Evolutionary conservation across 805 yeast species (phyloP).

Genomic region (Kodamaea kaohsiungensis): DNA sequence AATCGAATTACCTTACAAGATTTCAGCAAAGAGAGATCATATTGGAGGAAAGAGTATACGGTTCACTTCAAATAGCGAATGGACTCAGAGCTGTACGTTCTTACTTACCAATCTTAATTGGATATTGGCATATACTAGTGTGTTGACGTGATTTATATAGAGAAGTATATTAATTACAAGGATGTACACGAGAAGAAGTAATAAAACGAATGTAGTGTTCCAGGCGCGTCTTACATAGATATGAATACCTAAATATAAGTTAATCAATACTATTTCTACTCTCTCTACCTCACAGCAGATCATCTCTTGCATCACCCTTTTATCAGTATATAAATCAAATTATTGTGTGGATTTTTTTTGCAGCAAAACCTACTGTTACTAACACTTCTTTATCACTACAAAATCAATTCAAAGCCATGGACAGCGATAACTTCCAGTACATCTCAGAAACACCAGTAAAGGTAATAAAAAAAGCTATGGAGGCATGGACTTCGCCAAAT

Average conservation of each 20-base stretch:
- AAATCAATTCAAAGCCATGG: not conserved
- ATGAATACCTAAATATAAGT: too few relatives aligned
- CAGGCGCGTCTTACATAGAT: too few relatives aligned
- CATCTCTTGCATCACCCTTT: too few relatives aligned
- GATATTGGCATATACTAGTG: slow-evolving; percentile 74
- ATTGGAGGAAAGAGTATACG: slow-evolving; percentile 80
- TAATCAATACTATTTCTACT: too few relatives aligned
- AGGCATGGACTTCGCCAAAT: slow-evolving; percentile 7
- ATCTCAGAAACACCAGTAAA: slow-evolving; percentile 3
- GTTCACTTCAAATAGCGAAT: slow-evolving; percentile 70
- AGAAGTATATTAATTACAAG: too few relatives aligned
- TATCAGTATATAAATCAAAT: too few relatives aligned
- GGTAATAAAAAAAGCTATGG: not conserved
- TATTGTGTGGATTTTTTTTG: not conserved
- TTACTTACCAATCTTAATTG: slow-evolving; percentile 77
- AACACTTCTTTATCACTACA: not conserved
- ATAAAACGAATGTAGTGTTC: too few relatives aligned
- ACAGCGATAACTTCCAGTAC: slow-evolving; percentile 3
- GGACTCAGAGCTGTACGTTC: slow-evolving; percentile 90
- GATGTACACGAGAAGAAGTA: not conserved
- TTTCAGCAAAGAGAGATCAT: slow-evolving; percentile 55
- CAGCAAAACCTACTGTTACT: slow-evolving; percentile 1
- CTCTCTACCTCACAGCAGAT: too few relatives aligned
- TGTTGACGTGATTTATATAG: not conserved
- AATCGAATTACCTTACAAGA: slow-evolving; percentile 72